phyloP scores from a whole-genome alignment of 1,284 basidiomycete species.

The Exobasidium cylindrosporum region DNA sequence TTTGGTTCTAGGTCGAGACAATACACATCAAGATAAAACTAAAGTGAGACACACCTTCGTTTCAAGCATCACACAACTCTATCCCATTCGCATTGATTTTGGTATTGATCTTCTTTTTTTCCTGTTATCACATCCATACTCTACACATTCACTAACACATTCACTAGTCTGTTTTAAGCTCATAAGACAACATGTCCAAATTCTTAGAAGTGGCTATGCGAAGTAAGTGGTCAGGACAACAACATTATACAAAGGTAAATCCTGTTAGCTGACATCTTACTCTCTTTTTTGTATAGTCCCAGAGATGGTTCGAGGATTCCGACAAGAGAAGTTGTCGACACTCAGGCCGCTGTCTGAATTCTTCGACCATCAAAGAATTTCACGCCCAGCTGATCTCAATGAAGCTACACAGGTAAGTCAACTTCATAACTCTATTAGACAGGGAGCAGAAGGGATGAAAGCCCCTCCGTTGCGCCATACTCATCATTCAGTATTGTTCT shows the following conservation, averaged over 20 bases:
- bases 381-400: slow-evolving; percentile 66
- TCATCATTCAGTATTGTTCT: neutral
- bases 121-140: too few relatives aligned
- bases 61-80: too few relatives aligned
- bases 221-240: slow-evolving; percentile 21
- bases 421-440: slow-evolving; percentile 1
- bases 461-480: neutral
- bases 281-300: slow-evolving; percentile 28
- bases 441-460: neutral
- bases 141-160: too few relatives aligned
- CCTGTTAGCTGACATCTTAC: too few relatives aligned
- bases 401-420: slow-evolving; percentile 57
- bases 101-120: too few relatives aligned
- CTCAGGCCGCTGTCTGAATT: slow-evolving; percentile 67
- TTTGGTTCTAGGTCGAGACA: too few relatives aligned
- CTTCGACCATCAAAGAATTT: slow-evolving; percentile 84
- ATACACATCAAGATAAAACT: too few relatives aligned
- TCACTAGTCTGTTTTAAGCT: too few relatives aligned
- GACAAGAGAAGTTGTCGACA: slow-evolving; percentile 78
- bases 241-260: slow-evolving; percentile 22
- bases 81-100: too few relatives aligned
- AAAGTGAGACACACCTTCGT: too few relatives aligned
- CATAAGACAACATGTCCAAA: slow-evolving; percentile 28
- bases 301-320: slow-evolving; percentile 33
- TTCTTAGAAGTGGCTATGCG: slow-evolving; percentile 37